These are phyloP conservation scores for Lathyrus aphaca DNA, from an alignment of 306 rosid genomes.

Conservation along the genomic window DNA sequence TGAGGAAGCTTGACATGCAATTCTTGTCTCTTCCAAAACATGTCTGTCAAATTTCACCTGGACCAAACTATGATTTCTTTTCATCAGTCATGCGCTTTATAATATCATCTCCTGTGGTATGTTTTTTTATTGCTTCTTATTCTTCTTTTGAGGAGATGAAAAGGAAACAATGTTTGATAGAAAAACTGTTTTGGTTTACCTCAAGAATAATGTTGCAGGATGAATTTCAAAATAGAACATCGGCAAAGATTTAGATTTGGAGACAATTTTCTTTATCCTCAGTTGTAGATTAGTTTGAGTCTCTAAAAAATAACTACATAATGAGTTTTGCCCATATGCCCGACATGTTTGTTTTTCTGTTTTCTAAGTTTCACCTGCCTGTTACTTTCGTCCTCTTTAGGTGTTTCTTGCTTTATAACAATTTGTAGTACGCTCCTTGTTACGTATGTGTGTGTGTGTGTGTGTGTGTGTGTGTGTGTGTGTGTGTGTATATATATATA, in stretches of 20 bases:
- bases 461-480: too few relatives aligned
- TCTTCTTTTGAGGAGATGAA: slow-evolving; percentile 21
- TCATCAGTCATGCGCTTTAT: slow-evolving; percentile 80
- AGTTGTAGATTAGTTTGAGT: slow-evolving; percentile 16
- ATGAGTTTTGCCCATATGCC: slow-evolving; percentile 31
- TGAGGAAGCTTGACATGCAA: slow-evolving; percentile 63
- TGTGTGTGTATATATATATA: too few relatives aligned
- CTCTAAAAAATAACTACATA: slow-evolving; percentile 17
- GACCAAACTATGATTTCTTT: slow-evolving; percentile 84
- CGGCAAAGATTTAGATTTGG: slow-evolving; percentile 9
- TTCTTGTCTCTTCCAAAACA: slow-evolving; percentile 76
- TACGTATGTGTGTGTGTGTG: too few relatives aligned
- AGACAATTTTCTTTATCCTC: slow-evolving; percentile 13
- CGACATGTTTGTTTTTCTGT: slow-evolving; percentile 17
- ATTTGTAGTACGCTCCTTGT: slow-evolving; percentile 23
- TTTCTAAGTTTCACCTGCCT: slow-evolving; percentile 23
- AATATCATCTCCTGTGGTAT: slow-evolving; percentile 90
- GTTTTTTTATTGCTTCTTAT: slow-evolving; percentile 36
- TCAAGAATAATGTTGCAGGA: slow-evolving; percentile 21
- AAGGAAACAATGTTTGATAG: slow-evolving; percentile 11
- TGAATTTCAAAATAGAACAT: slow-evolving; percentile 21
- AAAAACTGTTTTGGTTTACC: slow-evolving; percentile 16
- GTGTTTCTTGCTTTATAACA: slow-evolving; percentile 16
- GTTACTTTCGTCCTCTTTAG: slow-evolving; percentile 9
- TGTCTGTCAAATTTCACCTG: slow-evolving; percentile 85